Evolutionary conservation across 495 filamentous ascomycete species (phyloP), one percentile per base, ranked within the genome.

Genomic region (Annulohypoxylon stygium): DNA sequence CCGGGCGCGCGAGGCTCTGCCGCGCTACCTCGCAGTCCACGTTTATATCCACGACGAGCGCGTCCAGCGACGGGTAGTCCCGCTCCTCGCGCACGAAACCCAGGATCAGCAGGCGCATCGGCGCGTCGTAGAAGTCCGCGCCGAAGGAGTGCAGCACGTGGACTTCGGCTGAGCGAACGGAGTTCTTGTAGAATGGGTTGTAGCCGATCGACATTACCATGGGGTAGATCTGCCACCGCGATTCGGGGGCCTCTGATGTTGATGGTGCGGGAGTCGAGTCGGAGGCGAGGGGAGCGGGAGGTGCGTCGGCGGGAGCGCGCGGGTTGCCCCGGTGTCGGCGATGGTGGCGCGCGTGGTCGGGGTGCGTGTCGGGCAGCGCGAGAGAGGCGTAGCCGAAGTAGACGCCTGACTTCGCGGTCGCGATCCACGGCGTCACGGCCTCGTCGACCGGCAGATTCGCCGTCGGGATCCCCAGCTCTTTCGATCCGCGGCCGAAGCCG

Each of bases 181-280:
- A 87, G 80, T 98, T 97, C 79, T 93, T 94, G 83, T 97, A 97
- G 81, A 93, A 97, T 0, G 94, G 94, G 77, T 97, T 97, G 85
- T 92, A 97, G n/a, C 95, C 94, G 58, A 99, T 95, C 41, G 89
- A 92, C 90, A 99, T 90, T 57, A 97, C 95, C 83, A 97, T 97
- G 0, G 93, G 93, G 79, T 91, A 93, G 18, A 97, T 83, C 47
- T 80, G 82, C 41, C 83, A 81, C 9, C 25, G 58, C 3, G 34
- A 36, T 9, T 33, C 30, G 57, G 20, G 25, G 3, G 65, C 61
- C 0, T 30, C 30, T 6, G 30, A 4, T 3, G 57, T 55, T 12
- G 8, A 53, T 1, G 61, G 50, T 4, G 61, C 41, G 18, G 69
- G 58, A 5, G 65, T 30, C 0, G 51, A 34, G 30, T 55, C n/a